phyloP scores from a whole-genome alignment of 2,329 filamentous ascomycete species.

The Ascochyta clinopodiicola region DNA sequence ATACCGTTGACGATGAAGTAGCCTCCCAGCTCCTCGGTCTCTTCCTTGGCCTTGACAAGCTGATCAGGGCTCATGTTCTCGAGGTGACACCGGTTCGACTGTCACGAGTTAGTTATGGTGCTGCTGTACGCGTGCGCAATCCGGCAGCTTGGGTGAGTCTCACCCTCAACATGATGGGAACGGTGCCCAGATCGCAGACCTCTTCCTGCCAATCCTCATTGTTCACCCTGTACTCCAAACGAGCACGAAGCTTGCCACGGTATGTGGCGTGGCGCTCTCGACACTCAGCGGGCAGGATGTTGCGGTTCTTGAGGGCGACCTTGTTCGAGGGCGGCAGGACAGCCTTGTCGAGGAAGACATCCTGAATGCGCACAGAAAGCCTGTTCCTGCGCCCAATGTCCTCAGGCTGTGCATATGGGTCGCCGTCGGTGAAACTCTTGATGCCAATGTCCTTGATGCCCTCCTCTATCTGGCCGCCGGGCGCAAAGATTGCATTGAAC shows the following conservation, averaged over 20 bases:
- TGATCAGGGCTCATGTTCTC: slow-evolving; percentile 82
- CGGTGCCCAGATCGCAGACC: slow-evolving; percentile 81
- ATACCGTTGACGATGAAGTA: slow-evolving; percentile 99
- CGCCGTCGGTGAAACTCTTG: slow-evolving; percentile 85
- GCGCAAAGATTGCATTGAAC: slow-evolving; percentile 87
- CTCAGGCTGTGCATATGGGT: slow-evolving; percentile 60
- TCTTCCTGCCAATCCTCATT: slow-evolving; percentile 83
- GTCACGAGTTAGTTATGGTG: slow-evolving; percentile 35
- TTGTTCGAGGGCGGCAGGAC: slow-evolving; percentile 83
- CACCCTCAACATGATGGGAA: slow-evolving; percentile 94
- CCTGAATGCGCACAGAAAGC: slow-evolving; percentile 78
- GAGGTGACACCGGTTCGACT: slow-evolving; percentile 91
- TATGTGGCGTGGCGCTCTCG: slow-evolving; percentile 93
- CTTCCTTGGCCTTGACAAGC: slow-evolving; percentile 87
- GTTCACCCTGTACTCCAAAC: slow-evolving; percentile 86
- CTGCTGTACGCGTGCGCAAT: slow-evolving; percentile 22
- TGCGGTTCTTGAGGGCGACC: slow-evolving; percentile 76
- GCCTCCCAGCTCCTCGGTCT: slow-evolving; percentile 93
- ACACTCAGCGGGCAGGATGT: slow-evolving; percentile 90
- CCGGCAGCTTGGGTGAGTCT: slow-evolving; percentile 34
- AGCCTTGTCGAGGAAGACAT: slow-evolving; percentile 83
- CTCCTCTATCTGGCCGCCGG: slow-evolving; percentile 74
- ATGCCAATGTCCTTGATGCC: slow-evolving; percentile 87
- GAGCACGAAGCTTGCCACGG: slow-evolving; percentile 81
- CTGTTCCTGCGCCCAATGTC: slow-evolving; percentile 71